Evolutionary conservation across 164 flowering plant genomes (phyloP).

Genomic region (Vitis rupestris): DNA sequence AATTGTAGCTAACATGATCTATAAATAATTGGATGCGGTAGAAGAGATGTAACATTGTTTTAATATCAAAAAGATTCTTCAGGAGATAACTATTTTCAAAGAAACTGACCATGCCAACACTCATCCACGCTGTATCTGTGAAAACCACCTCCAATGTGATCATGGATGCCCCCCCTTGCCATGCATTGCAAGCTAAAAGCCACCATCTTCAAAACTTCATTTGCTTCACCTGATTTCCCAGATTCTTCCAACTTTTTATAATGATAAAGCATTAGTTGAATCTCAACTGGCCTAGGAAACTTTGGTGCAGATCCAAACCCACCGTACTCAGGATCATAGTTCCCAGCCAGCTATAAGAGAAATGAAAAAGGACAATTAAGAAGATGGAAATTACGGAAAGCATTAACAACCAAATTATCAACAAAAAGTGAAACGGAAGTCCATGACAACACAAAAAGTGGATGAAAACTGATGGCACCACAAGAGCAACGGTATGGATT

Average conservation of each 20-base stretch:
- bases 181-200: conserved; percentile 70
- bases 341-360: conserved; percentile 50
- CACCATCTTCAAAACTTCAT: conserved; percentile 54
- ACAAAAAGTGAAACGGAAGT: too few relatives aligned
- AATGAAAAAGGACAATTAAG: not conserved
- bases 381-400: not conserved
- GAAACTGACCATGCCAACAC: conserved; percentile 86
- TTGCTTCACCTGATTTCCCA: conserved; percentile 53
- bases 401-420: not conserved
- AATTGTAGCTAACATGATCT: too few relatives aligned
- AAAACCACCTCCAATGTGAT: conserved; percentile 96
- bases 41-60: too few relatives aligned
- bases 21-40: too few relatives aligned
- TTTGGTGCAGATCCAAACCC: conserved; percentile 96
- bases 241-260: conserved; percentile 61
- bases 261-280: conserved; percentile 77
- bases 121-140: conserved; percentile 99
- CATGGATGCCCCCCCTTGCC: conserved; percentile 95
- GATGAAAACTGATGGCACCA: too few relatives aligned
- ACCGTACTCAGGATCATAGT: conserved; percentile 68
- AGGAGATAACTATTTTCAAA: not conserved
- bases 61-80: too few relatives aligned
- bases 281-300: conserved; percentile 95
- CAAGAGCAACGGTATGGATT: too few relatives aligned
- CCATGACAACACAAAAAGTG: too few relatives aligned